These are phyloP conservation scores for Smallanthus sonchifolius DNA, from an alignment of 129 eudicot genomes.

Conservation along the genomic window DNA sequence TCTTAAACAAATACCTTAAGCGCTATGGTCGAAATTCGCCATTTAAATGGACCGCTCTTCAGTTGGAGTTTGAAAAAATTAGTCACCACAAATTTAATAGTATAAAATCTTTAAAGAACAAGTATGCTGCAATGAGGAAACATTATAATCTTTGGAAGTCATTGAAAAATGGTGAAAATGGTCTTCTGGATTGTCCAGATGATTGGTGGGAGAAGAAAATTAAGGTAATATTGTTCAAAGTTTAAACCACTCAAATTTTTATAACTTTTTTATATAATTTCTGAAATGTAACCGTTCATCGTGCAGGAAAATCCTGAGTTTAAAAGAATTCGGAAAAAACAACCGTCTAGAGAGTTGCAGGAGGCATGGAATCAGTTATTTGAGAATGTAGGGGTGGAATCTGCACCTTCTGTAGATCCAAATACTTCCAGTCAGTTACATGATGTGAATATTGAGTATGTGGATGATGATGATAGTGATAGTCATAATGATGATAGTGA, in stretches of 20 bases:
- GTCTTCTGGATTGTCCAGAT: conserved; percentile 10
- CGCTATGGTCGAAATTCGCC: conserved; percentile 5
- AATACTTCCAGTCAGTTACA: neutral
- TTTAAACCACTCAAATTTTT: neutral
- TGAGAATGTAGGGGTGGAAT: conserved; percentile 5
- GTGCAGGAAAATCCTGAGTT: conserved; percentile 11
- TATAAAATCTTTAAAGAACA: conserved; percentile 14
- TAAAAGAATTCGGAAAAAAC: neutral
- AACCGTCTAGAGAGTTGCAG: conserved; percentile 17
- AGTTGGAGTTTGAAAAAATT: conserved; percentile 8
- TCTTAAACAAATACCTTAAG: conserved; percentile 7
- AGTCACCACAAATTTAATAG: conserved; percentile 1
- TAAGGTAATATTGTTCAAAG: neutral
- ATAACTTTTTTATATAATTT: neutral
- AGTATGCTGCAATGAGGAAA: conserved; percentile 19
- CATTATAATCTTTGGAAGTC: conserved; percentile 15
- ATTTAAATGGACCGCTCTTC: conserved; percentile 11
- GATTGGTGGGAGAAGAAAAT: conserved; percentile 22
- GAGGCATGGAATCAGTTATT: conserved; percentile 22
- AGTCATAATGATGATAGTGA: neutral
- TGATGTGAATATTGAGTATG: neutral
- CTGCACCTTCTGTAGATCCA: neutral
- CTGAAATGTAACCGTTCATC: neutral
- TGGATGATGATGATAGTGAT: neutral
- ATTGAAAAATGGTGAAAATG: neutral